Conservation (phyloP, 257 asterid genomes). For the Scutellaria barbata region DNA sequence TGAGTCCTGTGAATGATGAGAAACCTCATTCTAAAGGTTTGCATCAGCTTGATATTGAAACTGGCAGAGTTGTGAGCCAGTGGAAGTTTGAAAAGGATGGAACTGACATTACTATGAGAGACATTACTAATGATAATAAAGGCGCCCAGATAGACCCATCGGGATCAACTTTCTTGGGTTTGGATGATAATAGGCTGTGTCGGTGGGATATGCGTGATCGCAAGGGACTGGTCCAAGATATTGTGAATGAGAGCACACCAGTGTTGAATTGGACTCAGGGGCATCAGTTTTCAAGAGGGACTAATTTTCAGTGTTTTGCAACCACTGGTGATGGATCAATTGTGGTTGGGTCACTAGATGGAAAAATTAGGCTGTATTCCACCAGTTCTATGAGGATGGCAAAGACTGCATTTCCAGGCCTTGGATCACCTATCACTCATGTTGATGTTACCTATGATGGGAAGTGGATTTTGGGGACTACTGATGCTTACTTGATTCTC, state of each 20-base stretch:
- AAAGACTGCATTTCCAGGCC: conserved; percentile 95
- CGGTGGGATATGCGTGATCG: conserved; percentile 99
- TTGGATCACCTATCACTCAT: conserved; percentile 92
- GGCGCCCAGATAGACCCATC: conserved; percentile 97
- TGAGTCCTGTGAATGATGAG: conserved; percentile 76
- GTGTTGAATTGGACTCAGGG: conserved; percentile 98
- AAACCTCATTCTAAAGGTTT: conserved; percentile 75
- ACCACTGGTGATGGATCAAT: conserved; percentile 98
- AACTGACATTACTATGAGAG: conserved; percentile 86
- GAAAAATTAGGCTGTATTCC: conserved; percentile 91
- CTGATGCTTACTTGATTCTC: conserved; percentile 80
- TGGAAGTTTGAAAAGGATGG: conserved; percentile 99
- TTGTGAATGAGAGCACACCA: conserved; percentile 76
- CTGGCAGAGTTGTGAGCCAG: conserved; percentile 81
- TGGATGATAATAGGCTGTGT: conserved; percentile 90
- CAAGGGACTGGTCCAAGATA: conserved; percentile 75
- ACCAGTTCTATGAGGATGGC: conserved; percentile 92
- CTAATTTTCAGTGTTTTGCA: conserved; percentile 96
- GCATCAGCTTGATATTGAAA: conserved; percentile 93
- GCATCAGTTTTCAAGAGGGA: conserved; percentile 95
- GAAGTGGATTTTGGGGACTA: conserved; percentile 95
- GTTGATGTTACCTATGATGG: conserved; percentile 98
- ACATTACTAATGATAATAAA: conserved; percentile 83
- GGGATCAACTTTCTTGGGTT: conserved; percentile 90
- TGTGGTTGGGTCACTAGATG: conserved; percentile 96